A percentile compares a stretch with the other conserved stretches of the same genome.
Conservation (phyloP, 208 protist genomes). For the Trichomonas tenax region DNA sequence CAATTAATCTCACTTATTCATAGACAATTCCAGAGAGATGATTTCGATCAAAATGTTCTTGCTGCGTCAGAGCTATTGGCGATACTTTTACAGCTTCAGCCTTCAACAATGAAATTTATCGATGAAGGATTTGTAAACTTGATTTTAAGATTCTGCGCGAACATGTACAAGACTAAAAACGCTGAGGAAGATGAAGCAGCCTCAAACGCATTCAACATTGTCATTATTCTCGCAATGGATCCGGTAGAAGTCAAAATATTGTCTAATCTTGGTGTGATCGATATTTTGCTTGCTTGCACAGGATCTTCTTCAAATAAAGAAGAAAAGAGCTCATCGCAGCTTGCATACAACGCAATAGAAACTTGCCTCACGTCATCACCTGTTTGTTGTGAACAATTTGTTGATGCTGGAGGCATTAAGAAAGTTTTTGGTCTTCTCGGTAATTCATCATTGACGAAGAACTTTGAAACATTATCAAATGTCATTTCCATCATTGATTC, state of each 20-base stretch:
- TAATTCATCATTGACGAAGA: background rate
- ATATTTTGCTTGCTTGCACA: background rate
- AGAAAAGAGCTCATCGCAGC: background rate
- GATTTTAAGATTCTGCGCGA: background rate
- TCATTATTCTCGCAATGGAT: background rate
- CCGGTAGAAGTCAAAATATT: background rate
- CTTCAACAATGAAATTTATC: background rate
- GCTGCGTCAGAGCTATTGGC: background rate
- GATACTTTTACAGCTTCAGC: background rate
- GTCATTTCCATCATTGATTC: background rate
- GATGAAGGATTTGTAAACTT: background rate
- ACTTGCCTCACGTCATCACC: background rate
- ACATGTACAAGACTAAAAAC: background rate
- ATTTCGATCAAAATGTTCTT: constrained; percentile 13
- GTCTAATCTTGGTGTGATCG: background rate
- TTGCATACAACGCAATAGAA: background rate
- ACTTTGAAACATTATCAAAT: background rate
- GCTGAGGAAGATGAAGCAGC: constrained; percentile 1
- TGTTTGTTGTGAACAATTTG: background rate
- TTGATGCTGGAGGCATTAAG: background rate
- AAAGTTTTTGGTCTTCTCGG: background rate
- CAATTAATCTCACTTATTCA: background rate
- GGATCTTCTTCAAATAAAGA: background rate
- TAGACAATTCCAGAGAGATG: background rate
- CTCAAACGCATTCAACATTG: background rate